phyloP scores from a whole-genome alignment of 768 basidiomycete genomes.

The Coprinopsis sp. region DNA sequence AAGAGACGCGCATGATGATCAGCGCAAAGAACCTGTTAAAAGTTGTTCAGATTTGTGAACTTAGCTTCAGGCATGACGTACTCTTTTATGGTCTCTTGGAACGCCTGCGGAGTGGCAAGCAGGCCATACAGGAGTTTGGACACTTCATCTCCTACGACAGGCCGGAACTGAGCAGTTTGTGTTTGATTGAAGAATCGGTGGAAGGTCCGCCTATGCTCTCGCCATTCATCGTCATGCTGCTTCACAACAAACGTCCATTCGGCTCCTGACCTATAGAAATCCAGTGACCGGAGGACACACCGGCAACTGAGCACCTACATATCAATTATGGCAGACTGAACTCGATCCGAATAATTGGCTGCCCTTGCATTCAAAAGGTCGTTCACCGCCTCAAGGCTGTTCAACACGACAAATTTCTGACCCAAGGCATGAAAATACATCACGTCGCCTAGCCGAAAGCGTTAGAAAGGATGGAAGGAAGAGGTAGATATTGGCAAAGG shows the following conservation, averaged over 20 bases:
- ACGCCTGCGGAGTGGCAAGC: too few relatives aligned
- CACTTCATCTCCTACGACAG: too few relatives aligned
- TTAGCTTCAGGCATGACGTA: too few relatives aligned
- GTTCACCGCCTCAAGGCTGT: neutral
- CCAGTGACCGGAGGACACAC: neutral
- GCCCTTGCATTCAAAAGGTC: neutral
- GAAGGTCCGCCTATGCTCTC: slow-evolving; percentile 20
- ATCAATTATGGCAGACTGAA: neutral
- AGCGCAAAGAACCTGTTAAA: slow-evolving; percentile 7
- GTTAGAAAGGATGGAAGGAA: neutral
- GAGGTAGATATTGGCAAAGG: neutral
- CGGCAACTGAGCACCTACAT: too few relatives aligned
- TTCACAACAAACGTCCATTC: slow-evolving; percentile 20
- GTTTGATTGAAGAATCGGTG: slow-evolving; percentile 21
- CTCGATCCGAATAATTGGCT: neutral
- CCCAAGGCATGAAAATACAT: neutral
- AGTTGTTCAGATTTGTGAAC: too few relatives aligned
- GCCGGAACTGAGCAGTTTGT: too few relatives aligned
- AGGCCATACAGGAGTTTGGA: too few relatives aligned
- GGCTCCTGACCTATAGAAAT: slow-evolving; percentile 14
- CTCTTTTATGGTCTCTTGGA: too few relatives aligned
- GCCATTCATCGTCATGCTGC: slow-evolving; percentile 23
- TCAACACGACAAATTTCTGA: neutral
- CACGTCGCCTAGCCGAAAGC: neutral
- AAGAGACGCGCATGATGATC: slow-evolving; percentile 8